Percentiles rank a stretch among this genome's conserved stretches.
Evolutionary conservation across 352 stramenopile species (phyloP).

Genomic region (Achlya hypogyna): DNA sequence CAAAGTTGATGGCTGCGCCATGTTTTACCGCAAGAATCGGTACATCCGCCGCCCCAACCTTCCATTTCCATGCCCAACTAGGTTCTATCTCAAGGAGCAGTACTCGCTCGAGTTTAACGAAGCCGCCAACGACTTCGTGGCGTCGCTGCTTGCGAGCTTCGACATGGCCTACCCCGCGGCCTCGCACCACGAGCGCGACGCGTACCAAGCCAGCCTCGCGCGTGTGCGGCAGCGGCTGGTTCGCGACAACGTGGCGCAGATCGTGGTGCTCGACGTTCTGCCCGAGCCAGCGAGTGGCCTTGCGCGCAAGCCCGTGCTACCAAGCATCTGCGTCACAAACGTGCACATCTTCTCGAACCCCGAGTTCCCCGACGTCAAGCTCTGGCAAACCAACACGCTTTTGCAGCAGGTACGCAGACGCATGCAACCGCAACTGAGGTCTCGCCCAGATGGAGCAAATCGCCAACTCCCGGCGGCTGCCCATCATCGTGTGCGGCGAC

Average conservation of each 20-base stretch:
- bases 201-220: slow-evolving; percentile 31
- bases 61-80: slow-evolving; percentile 1
- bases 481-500: slow-evolving; percentile 96
- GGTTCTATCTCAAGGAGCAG: slow-evolving; percentile 82
- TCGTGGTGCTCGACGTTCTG: slow-evolving; percentile 94
- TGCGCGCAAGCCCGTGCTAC: slow-evolving; percentile 33
- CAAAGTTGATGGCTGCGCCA: slow-evolving; percentile 96
- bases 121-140: slow-evolving; percentile 62
- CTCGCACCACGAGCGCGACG: slow-evolving; percentile 49
- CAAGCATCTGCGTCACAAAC: slow-evolving; percentile 93
- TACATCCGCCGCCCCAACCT: slow-evolving; percentile 26
- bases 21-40: slow-evolving; percentile 95
- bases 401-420: slow-evolving; percentile 55
- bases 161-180: slow-evolving; percentile 65
- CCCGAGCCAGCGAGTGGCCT: slow-evolving; percentile 49
- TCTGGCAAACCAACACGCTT: slow-evolving; percentile 93
- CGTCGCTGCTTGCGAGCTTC: slow-evolving; percentile 59
- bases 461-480: slow-evolving; percentile 65
- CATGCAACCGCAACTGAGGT: background rate
- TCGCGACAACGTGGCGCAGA: slow-evolving; percentile 97
- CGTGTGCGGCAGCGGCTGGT: slow-evolving; percentile 84
- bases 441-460: slow-evolving; percentile 57
- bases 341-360: slow-evolving; percentile 99
- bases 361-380: slow-evolving; percentile 98
- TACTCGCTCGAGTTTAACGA: slow-evolving; percentile 98